Evolutionary conservation across 805 yeast genomes (phyloP), one percentile per base, ranked within the genome.

Genomic region (Scheffersomyces stipitis): DNA sequence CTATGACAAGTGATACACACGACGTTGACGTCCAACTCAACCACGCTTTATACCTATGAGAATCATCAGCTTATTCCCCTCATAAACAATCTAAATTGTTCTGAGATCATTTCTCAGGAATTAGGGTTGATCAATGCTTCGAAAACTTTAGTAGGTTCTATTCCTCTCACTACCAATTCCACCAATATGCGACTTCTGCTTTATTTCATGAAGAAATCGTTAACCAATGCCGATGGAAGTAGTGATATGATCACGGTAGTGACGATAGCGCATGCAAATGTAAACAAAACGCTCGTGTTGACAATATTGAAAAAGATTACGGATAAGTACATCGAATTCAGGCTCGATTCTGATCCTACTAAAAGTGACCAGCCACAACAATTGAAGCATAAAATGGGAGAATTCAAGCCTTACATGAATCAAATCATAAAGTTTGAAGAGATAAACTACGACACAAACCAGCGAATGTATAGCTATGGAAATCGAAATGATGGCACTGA

Each of bases 1-100:
- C 58, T 31, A 33, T 15, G 26, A 5, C 14, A 33, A 70, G 76
- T 75, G 43, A 62, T 75, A 14, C 70, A 66, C 45, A 69, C 76
- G 15, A 70, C 79, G 3, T 59, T 75, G 27, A 71, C 79, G 3
- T 56, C 63, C 36, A 79, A 80, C 49, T 78, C 84, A 13, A 75
- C 83, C 4, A 78, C 84, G 0, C 60, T 79, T 10, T 80, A 75
- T 53, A 73, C 83, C 9, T 69, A 76, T 44, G 83, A 79, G 46
- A 76, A 76, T 49, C 55, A 59, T 30, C 62, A 60, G 16, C 54
- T 79, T 26, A 60, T 66, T 1, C 64, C 68, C 20, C 50, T 60
- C n/a, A 43, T 68, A 17, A 59, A 69, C 28, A 69, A 66, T 34
- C 57, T 78, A 33, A 77, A 76, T 45, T 71, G 81, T 38, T 64